Conservation (phyloP, 306 rosid genomes). For the Trifolium pratense region DNA sequence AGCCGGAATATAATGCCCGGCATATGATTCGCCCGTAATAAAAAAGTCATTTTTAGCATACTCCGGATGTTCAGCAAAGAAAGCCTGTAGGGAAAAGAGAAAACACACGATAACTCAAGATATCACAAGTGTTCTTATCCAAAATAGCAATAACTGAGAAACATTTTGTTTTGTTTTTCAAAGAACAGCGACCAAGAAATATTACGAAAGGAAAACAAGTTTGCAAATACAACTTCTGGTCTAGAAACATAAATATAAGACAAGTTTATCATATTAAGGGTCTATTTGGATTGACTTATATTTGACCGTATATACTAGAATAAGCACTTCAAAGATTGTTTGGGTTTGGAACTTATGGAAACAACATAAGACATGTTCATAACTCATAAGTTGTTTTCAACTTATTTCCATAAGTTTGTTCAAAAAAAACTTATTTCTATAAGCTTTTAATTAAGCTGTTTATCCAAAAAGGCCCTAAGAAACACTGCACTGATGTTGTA, state of each 20-base stretch:
- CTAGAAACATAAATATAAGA: constrained; percentile 18
- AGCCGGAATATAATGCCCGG: constrained; percentile 99
- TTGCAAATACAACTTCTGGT: background rate
- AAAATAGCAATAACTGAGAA: background rate
- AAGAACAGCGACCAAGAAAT: background rate
- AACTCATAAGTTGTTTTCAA: background rate
- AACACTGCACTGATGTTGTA: constrained; percentile 14
- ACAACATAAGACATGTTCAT: background rate
- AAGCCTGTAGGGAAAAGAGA: constrained; percentile 58
- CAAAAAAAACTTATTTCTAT: too few species aligned
- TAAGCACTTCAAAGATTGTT: background rate
- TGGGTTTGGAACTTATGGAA: background rate
- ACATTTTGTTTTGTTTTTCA: constrained; percentile 1
- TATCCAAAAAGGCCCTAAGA: background rate
- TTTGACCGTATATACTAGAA: background rate
- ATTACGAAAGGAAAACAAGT: constrained; percentile 7
- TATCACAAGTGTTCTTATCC: constrained; percentile 7
- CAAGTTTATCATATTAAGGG: constrained; percentile 24
- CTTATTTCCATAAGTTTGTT: too few species aligned
- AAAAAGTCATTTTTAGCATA: constrained; percentile 79
- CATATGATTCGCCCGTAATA: constrained; percentile 97
- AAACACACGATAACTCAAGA: constrained; percentile 33
- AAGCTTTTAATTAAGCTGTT: too few species aligned
- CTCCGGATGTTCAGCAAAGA: constrained; percentile 83
- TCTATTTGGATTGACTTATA: too few species aligned